phyloP scores from a whole-genome alignment of 306 rosid species.

The Acacia confusa region DNA sequence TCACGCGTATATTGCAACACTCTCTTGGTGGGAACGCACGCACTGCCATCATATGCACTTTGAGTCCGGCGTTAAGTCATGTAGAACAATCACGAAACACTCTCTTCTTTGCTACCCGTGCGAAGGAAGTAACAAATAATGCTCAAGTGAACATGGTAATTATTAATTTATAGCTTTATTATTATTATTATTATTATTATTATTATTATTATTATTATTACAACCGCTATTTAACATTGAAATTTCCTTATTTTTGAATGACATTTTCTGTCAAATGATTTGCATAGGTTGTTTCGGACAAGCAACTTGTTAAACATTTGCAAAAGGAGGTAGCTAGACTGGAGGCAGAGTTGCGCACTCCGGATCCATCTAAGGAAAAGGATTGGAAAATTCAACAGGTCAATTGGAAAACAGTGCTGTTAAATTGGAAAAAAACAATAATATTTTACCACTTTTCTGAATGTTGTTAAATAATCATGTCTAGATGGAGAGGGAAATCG shows the following conservation, averaged over 20 bases:
- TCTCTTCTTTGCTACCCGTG: slow-evolving; percentile 91
- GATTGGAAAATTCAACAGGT: slow-evolving; percentile 97
- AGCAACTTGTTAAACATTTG: slow-evolving; percentile 91
- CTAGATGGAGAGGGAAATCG: slow-evolving; percentile 98
- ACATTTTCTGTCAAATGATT: slow-evolving; percentile 7
- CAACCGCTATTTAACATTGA: neutral
- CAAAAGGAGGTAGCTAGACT: slow-evolving; percentile 98
- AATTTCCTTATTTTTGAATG: neutral
- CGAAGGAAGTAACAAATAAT: slow-evolving; percentile 95
- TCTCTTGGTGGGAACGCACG: slow-evolving; percentile 99
- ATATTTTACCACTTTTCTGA: slow-evolving; percentile 21
- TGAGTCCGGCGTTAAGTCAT: slow-evolving; percentile 94
- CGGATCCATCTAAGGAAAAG: slow-evolving; percentile 83
- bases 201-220: neutral
- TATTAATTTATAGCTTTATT: neutral
- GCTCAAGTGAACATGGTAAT: slow-evolving; percentile 98
- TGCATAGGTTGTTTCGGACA: slow-evolving; percentile 83
- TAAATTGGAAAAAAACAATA: neutral
- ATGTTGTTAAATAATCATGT: slow-evolving; percentile 24
- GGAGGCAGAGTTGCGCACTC: slow-evolving; percentile 92
- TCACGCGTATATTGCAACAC: slow-evolving; percentile 95
- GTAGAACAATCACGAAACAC: slow-evolving; percentile 97
- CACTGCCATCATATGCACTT: slow-evolving; percentile 96
- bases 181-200: neutral
- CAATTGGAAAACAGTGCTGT: slow-evolving; percentile 11